phyloP scores from a whole-genome alignment of 495 filamentous ascomycete genomes.

The Hypoxylon intermedium region DNA sequence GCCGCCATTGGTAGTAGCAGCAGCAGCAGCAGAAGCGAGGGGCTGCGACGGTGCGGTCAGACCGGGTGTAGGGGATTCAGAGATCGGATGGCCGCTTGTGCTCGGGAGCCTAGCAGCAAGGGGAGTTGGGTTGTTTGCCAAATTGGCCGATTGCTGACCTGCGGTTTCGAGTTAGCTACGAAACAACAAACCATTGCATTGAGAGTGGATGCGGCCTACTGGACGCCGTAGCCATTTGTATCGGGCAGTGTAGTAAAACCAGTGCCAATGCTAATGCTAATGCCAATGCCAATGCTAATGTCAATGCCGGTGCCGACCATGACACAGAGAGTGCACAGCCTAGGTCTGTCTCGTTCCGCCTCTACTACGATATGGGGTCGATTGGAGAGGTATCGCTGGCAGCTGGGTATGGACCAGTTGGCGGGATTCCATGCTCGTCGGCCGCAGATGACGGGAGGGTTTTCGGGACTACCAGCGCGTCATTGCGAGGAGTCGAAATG shows the following conservation, averaged over 20 bases:
- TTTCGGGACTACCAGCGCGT: slow-evolving; percentile 34
- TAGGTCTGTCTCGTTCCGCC: slow-evolving; percentile 5
- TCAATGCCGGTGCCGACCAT: slow-evolving; percentile 30
- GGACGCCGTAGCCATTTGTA: slow-evolving; percentile 45
- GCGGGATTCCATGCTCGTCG: slow-evolving; percentile 37
- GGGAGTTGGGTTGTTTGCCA: slow-evolving; percentile 39
- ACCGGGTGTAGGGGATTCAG: slow-evolving; percentile 35
- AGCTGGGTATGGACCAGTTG: slow-evolving; percentile 30
- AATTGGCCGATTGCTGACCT: slow-evolving; percentile 43
- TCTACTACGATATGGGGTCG: slow-evolving; percentile 19
- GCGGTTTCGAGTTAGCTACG: slow-evolving; percentile 26
- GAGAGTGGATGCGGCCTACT: slow-evolving; percentile 30
- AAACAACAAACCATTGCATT: background rate
- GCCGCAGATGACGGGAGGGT: slow-evolving; percentile 24
- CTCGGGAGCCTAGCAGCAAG: slow-evolving; percentile 23
- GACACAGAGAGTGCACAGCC: slow-evolving; percentile 26
- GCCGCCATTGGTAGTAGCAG: slow-evolving; percentile 29
- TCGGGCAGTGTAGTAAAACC: slow-evolving; percentile 22
- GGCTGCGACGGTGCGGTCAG: slow-evolving; percentile 33
- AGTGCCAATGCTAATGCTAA: background rate
- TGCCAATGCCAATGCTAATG: slow-evolving; percentile 6
- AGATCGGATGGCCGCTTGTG: slow-evolving; percentile 26
- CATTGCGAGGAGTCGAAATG: slow-evolving; percentile 33
- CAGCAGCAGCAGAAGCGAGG: slow-evolving; percentile 20
- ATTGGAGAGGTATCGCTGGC: slow-evolving; percentile 31